phyloP scores from a whole-genome alignment of 768 basidiomycete species.

The Boletus bicolor region DNA sequence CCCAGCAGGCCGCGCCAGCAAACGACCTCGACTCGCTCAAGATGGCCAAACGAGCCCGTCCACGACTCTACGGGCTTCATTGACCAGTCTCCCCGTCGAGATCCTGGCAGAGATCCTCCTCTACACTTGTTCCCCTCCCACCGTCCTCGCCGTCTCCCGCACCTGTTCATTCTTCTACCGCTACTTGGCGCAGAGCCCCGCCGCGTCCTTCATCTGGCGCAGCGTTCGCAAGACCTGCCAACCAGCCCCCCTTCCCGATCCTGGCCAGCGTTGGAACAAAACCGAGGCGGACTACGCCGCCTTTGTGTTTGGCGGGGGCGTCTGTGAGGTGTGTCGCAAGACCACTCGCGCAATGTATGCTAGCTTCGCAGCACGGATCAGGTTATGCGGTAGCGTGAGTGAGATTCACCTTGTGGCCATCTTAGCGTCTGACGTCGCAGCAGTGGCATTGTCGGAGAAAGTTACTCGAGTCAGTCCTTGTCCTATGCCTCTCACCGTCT shows the following conservation, averaged over 20 bases:
- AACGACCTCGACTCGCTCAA: not conserved
- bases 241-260: conserved; percentile 41
- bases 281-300: conserved; percentile 63
- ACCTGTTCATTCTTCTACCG: conserved; percentile 52
- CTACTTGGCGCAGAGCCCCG: conserved; percentile 43
- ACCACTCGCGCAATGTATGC: conserved; percentile 36
- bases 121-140: conserved; percentile 47
- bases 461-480: conserved; percentile 16
- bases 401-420: not conserved
- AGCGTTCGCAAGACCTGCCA: conserved; percentile 39
- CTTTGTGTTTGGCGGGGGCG: conserved; percentile 56
- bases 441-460: conserved; percentile 23
- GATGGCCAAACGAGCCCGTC: not conserved
- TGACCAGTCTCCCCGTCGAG: conserved; percentile 52
- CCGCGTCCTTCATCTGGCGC: conserved; percentile 59
- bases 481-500: not conserved
- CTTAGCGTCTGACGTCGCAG: not conserved
- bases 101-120: conserved; percentile 62
- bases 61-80: not conserved
- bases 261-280: conserved; percentile 33
- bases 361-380: conserved; percentile 47
- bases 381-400: conserved; percentile 44
- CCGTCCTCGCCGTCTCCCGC: conserved; percentile 58
- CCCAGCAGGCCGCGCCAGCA: not conserved
- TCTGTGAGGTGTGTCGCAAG: conserved; percentile 54